phyloP scores from a whole-genome alignment of 2,329 filamentous ascomycete genomes.

The Scedosporium apiospermum region DNA sequence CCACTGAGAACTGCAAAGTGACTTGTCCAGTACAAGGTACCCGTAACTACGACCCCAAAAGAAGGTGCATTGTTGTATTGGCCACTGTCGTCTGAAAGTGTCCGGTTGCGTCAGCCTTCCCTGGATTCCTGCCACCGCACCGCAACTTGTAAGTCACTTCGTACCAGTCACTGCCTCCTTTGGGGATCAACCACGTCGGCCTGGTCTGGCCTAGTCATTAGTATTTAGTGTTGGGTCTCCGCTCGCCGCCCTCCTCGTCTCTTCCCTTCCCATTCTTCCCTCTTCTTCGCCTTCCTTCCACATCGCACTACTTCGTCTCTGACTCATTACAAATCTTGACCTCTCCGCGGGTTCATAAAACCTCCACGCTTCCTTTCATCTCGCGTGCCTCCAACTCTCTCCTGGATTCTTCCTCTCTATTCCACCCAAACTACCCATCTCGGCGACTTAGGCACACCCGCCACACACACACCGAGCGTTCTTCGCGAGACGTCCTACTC shows the following conservation, averaged over 20 bases:
- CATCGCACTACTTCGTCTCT: neutral
- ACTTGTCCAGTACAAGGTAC: neutral
- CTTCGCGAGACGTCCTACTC: neutral
- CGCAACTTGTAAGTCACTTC: neutral
- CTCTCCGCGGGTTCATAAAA: neutral
- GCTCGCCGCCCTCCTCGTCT: neutral
- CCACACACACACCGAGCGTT: neutral
- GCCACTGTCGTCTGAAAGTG: neutral
- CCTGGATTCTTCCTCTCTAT: neutral
- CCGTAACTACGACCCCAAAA: neutral
- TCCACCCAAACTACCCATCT: neutral
- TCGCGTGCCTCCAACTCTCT: neutral
- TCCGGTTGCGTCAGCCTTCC: conserved; percentile 5
- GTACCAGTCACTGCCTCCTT: neutral
- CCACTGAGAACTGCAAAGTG: neutral
- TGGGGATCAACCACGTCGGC: neutral
- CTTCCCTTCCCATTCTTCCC: neutral
- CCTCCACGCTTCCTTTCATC: neutral
- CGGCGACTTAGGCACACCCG: neutral
- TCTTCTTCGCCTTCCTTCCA: conserved; percentile 1
- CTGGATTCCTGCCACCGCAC: neutral
- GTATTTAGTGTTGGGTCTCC: conserved; percentile 4
- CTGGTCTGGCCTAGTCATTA: neutral
- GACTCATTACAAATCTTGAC: neutral
- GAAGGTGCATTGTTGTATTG: neutral